Evolutionary conservation across 192 early-diverging fungal genomes (phyloP), one percentile per base, ranked within the genome.

Genomic region (Gonapodya sp.): DNA sequence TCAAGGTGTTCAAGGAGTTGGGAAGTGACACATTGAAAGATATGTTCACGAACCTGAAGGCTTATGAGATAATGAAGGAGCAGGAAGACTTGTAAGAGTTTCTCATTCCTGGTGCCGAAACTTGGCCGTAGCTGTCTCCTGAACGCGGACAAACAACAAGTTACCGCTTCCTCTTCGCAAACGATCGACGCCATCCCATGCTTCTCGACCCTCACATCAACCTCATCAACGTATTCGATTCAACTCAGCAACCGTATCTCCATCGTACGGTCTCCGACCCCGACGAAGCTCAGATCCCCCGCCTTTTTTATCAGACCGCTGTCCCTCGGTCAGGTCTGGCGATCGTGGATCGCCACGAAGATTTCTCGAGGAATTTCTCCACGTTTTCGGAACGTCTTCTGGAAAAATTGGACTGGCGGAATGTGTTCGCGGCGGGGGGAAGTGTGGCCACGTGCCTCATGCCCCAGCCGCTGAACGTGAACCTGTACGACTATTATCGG

Each of bases 61-160:
- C 34, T 33, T 32, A 77, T 33, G 75, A 77, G 75, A 16, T 77
- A 33, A 77, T 77, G 30, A 77, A 77, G 75, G 75, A 18, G 75
- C 75, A 77, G 75, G 75, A 77, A 8, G 75, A 77, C 75, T 77
- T 77, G 46, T 64, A 64, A 64, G 46, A 24, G 8, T 24, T 24
- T 16, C 8, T 24, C 46, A 8, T 16, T 64, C 8, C 8, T 64
- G 8, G 8, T 24, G 8, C 8, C 46, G 8, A 64, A 16, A 16
- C 46, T 64, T 24, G 8, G 46, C 46, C 46, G 24, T 24, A 8
- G 24, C 46, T 64, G 8, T 8, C 24, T 64, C 46, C 46, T 64
- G 8, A 16, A n/a, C n/a, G n/a, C n/a, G n/a, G n/a, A n/a, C n/a
- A n/a, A n/a, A n/a, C n/a, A n/a, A n/a, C 46, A 8, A 64, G 46